Conservation (phyloP, 805 yeast species). For the Candida adriatica region DNA sequence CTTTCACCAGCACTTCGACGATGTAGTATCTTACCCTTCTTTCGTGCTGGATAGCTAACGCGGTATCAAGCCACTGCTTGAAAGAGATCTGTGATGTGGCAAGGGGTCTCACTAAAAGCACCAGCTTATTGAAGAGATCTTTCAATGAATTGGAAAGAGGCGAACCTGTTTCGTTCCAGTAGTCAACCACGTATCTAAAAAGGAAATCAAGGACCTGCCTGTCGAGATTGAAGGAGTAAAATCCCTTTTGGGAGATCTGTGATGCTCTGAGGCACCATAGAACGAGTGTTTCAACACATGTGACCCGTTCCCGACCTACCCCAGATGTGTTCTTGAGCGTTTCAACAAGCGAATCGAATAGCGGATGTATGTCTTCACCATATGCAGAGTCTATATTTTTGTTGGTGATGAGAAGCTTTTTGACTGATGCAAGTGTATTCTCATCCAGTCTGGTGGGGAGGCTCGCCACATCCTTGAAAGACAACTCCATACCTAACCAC, state of each 20-base stretch:
- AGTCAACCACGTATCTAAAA: constrained; percentile 53
- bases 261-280: constrained; percentile 56
- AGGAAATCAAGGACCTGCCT: constrained; percentile 24
- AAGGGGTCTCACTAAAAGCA: constrained; percentile 31
- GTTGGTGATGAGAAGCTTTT: constrained; percentile 14
- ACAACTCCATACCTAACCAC: constrained; percentile 1
- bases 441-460: constrained; percentile 1
- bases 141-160: constrained; percentile 64
- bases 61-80: constrained; percentile 38
- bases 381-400: constrained; percentile 12
- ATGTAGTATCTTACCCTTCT: constrained; percentile 57
- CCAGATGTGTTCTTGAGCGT: constrained; percentile 30
- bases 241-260: constrained; percentile 28
- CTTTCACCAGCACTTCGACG: constrained; percentile 48
- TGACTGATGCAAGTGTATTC: constrained; percentile 5
- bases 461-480: constrained; percentile 1
- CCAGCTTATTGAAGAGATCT: constrained; percentile 50
- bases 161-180: constrained; percentile 65
- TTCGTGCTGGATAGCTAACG: constrained; percentile 38
- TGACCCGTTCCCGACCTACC: constrained; percentile 31
- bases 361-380: constrained; percentile 8
- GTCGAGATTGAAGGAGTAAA: constrained; percentile 11
- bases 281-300: constrained; percentile 52
- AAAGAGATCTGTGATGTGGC: constrained; percentile 23
- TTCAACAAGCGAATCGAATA: constrained; percentile 25